Evolutionary conservation across 257 asterid species (phyloP).

Genomic region (Orobanche coerulescens): DNA sequence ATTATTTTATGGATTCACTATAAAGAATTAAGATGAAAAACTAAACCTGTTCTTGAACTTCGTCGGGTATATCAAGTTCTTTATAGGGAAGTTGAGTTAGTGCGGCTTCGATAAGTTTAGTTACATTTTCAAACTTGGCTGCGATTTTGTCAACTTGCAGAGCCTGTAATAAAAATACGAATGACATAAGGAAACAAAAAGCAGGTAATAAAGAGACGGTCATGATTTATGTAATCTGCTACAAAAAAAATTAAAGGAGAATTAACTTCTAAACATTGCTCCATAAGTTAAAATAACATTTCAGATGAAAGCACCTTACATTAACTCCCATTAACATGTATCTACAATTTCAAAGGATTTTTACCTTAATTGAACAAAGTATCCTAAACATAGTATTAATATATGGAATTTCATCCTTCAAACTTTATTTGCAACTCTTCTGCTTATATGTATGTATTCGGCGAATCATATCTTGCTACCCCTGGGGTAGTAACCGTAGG

Average conservation of each 20-base stretch:
- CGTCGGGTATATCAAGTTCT: constrained; percentile 66
- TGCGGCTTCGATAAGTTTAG: constrained; percentile 72
- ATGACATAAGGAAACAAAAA: not conserved
- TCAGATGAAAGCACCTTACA: not conserved
- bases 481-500: too few relatives aligned
- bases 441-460: not conserved
- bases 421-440: not conserved
- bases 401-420: not conserved
- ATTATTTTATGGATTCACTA: not conserved
- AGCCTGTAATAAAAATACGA: constrained; percentile 49
- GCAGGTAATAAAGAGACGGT: not conserved
- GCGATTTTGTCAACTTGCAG: constrained; percentile 62
- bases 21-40: not conserved
- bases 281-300: not conserved
- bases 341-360: not conserved
- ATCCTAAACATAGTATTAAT: not conserved
- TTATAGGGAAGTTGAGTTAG: constrained; percentile 59
- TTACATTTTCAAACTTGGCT: constrained; percentile 47
- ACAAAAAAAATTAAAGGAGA: not conserved
- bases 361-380: too few relatives aligned
- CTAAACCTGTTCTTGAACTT: constrained; percentile 89
- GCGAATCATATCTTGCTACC: too few relatives aligned
- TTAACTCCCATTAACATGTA: not conserved
- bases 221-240: not conserved
- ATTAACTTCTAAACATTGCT: not conserved